Base-by-base conservation (phyloP, 164 flowering plant genomes). In the Euptelea pleiosperma region DNA sequence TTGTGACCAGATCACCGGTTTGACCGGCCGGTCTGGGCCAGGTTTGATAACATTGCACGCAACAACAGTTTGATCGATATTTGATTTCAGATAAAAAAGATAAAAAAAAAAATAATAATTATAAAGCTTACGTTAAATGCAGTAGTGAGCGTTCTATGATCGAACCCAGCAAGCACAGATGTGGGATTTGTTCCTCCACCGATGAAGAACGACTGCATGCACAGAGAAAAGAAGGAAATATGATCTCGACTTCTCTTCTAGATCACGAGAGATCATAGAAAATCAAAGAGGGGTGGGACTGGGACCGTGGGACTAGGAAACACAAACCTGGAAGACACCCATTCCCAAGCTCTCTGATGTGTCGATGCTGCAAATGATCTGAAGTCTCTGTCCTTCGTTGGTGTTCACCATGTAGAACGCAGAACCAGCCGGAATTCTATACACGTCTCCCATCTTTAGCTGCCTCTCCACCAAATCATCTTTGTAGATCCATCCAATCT, bases 131-230 rank as follows among this genome's bases (percentile, higher is more conserved):
- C 99, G 61, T 93, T 93, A 21, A 90, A 77, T 35, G 97, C 97
- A 15, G 82, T 71, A 6, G 83, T 50, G 10, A 93, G 70, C 0
- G 85, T 85, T 22, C 60, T 67, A 0, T 39, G 56, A 19, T 76
- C 85, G 47, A 93, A 93, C 3, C 99, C 99, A 16, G 83, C 64
- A 10, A 93, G 82, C 1, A 93, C 61, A 2, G 99, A 82, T 0
- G 55, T 35, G 0, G 93, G 96, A 58, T 84, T 2, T 3, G 55
- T 11, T 52, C 98, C 98, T 64, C 99, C 99, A 10, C 82, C 99
- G 7, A 90, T 59, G 75, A 69, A 87, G 85, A 93, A 93, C 15
- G 95, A 79, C 99, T 93, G 80, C 70, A 67, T 15, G n/a, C n/a
- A n/a, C n/a, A n/a, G n/a, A n/a, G n/a, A n/a, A n/a, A n/a, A n/a